A percentile compares a stretch with the other conserved stretches of the same genome.
Evolutionary conservation across 345 rosid genomes (phyloP).

Genomic region (Gossypium stocksii): DNA sequence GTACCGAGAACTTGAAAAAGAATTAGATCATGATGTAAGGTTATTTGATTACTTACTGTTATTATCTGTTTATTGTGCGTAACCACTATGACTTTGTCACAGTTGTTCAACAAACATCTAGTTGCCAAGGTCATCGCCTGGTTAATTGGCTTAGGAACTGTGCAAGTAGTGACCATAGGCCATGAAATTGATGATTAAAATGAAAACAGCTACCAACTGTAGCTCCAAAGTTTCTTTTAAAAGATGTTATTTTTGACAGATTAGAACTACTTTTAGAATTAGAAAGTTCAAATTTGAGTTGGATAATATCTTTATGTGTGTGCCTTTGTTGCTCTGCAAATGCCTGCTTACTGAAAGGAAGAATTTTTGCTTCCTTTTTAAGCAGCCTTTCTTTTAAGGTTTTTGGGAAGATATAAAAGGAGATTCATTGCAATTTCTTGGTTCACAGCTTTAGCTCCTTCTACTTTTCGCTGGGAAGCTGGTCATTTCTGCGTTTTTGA

Average conservation of each 20-base stretch:
- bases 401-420: constrained; percentile 23
- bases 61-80: neutral
- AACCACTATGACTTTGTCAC: neutral
- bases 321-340: constrained; percentile 14
- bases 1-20: neutral
- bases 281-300: constrained; percentile 2
- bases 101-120: neutral
- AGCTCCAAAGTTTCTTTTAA: neutral
- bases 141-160: neutral
- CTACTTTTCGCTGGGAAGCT: constrained; percentile 20
- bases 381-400: constrained; percentile 19
- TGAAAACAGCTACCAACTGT: neutral
- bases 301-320: neutral
- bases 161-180: neutral
- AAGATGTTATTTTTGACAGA: neutral
- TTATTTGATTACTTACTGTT: neutral
- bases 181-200: neutral
- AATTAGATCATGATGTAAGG: neutral
- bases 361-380: constrained; percentile 24
- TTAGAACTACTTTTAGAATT: neutral
- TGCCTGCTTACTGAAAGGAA: constrained; percentile 20
- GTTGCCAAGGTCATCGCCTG: neutral
- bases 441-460: constrained; percentile 7
- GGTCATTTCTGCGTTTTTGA: constrained; percentile 7
- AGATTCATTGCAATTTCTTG: constrained; percentile 12